A percentile compares a stretch with the other conserved stretches of the same genome.
Evolutionary conservation across 2,329 filamentous ascomycete genomes (phyloP).

Genomic region (Fusarium pseudograminearum): DNA sequence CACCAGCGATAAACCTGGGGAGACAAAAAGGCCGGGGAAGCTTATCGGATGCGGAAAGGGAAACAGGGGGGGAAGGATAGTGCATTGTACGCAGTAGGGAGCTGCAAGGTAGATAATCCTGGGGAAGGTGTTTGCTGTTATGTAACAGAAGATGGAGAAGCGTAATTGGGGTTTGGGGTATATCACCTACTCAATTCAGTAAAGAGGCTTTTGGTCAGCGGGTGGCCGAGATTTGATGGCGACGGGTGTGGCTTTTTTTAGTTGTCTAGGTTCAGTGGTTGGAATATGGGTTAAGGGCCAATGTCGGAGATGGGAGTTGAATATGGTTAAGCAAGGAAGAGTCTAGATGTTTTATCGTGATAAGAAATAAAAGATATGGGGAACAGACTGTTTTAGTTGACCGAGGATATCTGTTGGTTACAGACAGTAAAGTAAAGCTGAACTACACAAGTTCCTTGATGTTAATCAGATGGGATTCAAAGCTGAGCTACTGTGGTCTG

Average conservation of each 20-base stretch:
- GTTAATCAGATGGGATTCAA: background rate
- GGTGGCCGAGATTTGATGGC: background rate
- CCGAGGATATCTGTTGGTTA: background rate
- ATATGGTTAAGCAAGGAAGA: conserved; percentile 5
- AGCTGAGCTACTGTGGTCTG: background rate
- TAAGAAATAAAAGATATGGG: conserved; percentile 3
- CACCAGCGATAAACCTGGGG: conserved; percentile 10
- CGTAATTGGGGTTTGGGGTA: background rate
- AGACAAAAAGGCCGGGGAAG: conserved; percentile 10
- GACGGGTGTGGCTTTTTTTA: conserved; percentile 1
- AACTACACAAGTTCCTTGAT: conserved; percentile 27
- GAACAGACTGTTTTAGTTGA: conserved; percentile 2
- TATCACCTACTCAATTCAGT: conserved; percentile 7
- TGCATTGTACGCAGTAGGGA: background rate
- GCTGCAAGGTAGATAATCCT: background rate
- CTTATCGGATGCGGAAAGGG: conserved; percentile 18
- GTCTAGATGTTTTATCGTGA: conserved; percentile 11
- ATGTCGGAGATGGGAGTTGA: conserved; percentile 20
- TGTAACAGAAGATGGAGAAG: conserved; percentile 21
- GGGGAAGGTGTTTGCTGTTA: conserved; percentile 13
- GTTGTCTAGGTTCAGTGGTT: too few relatives aligned
- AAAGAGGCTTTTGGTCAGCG: background rate
- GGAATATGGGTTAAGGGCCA: too few relatives aligned
- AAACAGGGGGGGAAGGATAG: background rate
- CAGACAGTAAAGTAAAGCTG: background rate